Evolutionary conservation across 306 rosid genomes (phyloP).

Genomic region (Hylodesmum podocarpum): DNA sequence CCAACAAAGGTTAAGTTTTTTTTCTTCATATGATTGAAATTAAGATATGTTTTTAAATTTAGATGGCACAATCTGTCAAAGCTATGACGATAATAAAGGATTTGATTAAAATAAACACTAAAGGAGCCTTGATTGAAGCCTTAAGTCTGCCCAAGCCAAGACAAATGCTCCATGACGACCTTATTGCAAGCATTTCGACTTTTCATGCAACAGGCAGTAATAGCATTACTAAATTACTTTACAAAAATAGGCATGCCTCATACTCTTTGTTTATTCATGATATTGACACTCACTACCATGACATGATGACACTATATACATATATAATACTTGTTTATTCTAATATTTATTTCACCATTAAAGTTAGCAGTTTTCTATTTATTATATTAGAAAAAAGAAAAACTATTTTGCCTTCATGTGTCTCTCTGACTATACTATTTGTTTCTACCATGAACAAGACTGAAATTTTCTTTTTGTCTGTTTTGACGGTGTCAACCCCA

Average conservation of each 20-base stretch:
- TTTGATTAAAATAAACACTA: conserved; percentile 8
- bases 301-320: conserved; percentile 9
- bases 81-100: conserved; percentile 26
- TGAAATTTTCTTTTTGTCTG: conserved; percentile 13
- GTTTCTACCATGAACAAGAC: conserved; percentile 23
- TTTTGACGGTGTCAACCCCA: conserved; percentile 9
- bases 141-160: conserved; percentile 41
- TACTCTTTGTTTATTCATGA: conserved; percentile 42
- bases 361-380: conserved; percentile 29
- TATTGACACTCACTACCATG: conserved; percentile 58
- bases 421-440: conserved; percentile 16
- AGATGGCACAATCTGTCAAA: conserved; percentile 35
- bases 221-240: neutral
- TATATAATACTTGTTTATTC: conserved; percentile 35
- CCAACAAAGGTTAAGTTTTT: conserved; percentile 34
- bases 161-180: conserved; percentile 49
- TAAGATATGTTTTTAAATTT: conserved; percentile 1
- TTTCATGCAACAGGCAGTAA: conserved; percentile 19
- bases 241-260: neutral
- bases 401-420: neutral
- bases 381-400: neutral
- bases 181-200: conserved; percentile 38
- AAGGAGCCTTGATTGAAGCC: conserved; percentile 68
- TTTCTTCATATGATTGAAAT: conserved; percentile 5
- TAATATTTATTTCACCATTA: conserved; percentile 26